A percentile compares a stretch with the other conserved stretches of the same genome.
Conservation (phyloP, 208 protist species). For the Trypanosoma boissoni region DNA sequence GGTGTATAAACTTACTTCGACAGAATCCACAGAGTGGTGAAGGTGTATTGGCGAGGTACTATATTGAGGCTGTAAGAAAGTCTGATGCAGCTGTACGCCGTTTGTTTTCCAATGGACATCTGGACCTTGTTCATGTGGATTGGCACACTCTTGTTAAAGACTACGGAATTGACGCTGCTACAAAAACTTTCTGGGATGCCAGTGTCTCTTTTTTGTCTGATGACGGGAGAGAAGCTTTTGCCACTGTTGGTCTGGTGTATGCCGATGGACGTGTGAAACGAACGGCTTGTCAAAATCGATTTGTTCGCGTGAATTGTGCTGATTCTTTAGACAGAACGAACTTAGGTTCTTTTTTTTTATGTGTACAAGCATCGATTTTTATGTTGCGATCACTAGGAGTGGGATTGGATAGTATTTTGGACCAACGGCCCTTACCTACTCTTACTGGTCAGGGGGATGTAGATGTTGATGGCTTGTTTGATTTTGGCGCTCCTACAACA, state of each 20-base stretch:
- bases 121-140: slow-evolving; percentile 82
- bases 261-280: slow-evolving; percentile 40
- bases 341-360: slow-evolving; percentile 90
- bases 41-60: slow-evolving; percentile 59
- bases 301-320: slow-evolving; percentile 92
- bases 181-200: slow-evolving; percentile 62
- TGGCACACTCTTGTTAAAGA: slow-evolving; percentile 78
- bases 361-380: slow-evolving; percentile 69
- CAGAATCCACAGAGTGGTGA: slow-evolving; percentile 64
- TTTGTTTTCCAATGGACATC: slow-evolving; percentile 32
- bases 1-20: slow-evolving; percentile 83
- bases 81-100: slow-evolving; percentile 36
- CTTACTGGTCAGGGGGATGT: slow-evolving; percentile 46
- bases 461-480: slow-evolving; percentile 30
- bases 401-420: slow-evolving; percentile 40
- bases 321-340: slow-evolving; percentile 95
- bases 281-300: slow-evolving; percentile 59
- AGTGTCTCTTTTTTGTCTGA: slow-evolving; percentile 55
- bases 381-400: slow-evolving; percentile 77
- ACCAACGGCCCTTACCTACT: slow-evolving; percentile 45
- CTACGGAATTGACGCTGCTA: slow-evolving; percentile 66
- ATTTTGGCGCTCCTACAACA: slow-evolving; percentile 34
- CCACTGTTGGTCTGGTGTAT: slow-evolving; percentile 66
- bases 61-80: slow-evolving; percentile 55
- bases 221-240: slow-evolving; percentile 47